Base-by-base conservation (phyloP, 2,329 filamentous ascomycete genomes). In the Alternaria ventricosa region DNA sequence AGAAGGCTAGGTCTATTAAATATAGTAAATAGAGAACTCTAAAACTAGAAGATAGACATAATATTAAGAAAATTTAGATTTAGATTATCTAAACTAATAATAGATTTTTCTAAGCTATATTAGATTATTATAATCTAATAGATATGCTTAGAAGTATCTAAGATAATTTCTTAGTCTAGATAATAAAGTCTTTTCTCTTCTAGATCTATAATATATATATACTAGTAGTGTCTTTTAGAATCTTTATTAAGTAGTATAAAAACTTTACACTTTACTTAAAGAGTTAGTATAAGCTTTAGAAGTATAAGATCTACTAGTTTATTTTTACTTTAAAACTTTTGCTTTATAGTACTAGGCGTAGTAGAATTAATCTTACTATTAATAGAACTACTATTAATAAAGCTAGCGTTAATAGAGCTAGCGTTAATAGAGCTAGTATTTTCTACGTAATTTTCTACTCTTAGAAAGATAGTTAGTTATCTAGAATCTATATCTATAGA, bases 1-100 rank as follows among this genome's bases (percentile, higher is more conserved):
- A 27, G n/a, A 59, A 66, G 23, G 3, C 60, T 27, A 11, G 55
- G 60, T 33, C 46, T 50, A 20, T 68, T 27, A 27, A 58, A 63
- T 15, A 60, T 33, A 5, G 53, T 65, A 15, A 66, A 69, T 27
- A 67, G 13, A 8, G 57, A 69, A 56, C 20, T 50, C 3, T 62
- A 4, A 51, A 58, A 60, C 22, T n/a, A 6, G 22, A 70, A 70
- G 6, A 65, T 55, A 54, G 46, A 47, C 7, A 66, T 2, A 5
- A 70, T 65, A 49, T 70, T 68, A 6, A 70, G 63, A 45, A 70
- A 20, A 59, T 70, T 65, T 7, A 27, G 46, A 23, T 67, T 49
- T 1, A 12, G 59, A 18, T 59, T 54, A 11, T 43, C 57, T 36
- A 68, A 15, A 6, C 61, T 25, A 61, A 61, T 7, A 27, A 68